A percentile compares a stretch with the other conserved stretches of the same genome.
Evolutionary conservation across 2,329 filamentous ascomycete species (phyloP).

Genomic region (Leptographium flavum): DNA sequence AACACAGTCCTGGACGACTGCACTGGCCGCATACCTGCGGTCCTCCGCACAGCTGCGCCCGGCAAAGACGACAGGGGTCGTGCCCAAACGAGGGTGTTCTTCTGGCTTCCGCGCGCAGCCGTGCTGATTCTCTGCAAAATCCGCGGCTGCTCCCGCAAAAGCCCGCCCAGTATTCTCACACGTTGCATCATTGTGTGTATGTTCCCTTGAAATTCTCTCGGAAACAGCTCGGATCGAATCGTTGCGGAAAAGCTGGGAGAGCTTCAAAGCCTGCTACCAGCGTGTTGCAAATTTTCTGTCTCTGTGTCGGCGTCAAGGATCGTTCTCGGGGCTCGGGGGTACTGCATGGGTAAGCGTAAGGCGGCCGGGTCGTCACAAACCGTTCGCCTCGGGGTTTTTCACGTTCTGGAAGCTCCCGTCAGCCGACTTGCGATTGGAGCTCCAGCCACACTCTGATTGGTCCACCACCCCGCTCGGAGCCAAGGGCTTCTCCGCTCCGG

Average conservation of each 20-base stretch:
- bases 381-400: background rate
- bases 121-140: background rate
- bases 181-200: conserved; percentile 1
- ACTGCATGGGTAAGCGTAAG: background rate
- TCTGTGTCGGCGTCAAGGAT: too few species aligned
- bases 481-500: conserved; percentile 4
- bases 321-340: background rate
- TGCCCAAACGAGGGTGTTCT: background rate
- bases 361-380: background rate
- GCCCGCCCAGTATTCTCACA: background rate
- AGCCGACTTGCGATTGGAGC: background rate
- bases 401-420: conserved; percentile 8
- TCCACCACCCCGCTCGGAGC: conserved; percentile 2
- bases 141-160: background rate
- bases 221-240: background rate
- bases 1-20: background rate
- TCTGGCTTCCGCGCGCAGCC: background rate
- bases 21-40: background rate
- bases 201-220: background rate
- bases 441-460: conserved; percentile 4
- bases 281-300: too few species aligned
- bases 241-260: background rate
- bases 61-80: background rate
- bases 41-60: background rate
- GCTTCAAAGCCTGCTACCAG: background rate